Evolutionary conservation across 257 asterid genomes (phyloP).

Genomic region (Ilex aquifolium): DNA sequence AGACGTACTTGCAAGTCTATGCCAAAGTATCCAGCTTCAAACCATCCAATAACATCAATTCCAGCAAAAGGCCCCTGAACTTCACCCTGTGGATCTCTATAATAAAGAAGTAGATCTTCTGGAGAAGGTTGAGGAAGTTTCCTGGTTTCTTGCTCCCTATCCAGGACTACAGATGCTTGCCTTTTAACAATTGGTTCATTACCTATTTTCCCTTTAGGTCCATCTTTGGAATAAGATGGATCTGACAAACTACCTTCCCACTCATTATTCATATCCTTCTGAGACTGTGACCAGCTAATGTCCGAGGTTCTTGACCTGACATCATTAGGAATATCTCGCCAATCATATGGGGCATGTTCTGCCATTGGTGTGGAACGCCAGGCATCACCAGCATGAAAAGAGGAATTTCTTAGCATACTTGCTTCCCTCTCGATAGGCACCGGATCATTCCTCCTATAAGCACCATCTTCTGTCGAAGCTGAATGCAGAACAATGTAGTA

Average conservation of each 20-base stretch:
- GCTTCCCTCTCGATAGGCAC: slow-evolving; percentile 27
- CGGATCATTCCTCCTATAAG: slow-evolving; percentile 27
- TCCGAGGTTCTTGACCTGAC: slow-evolving; percentile 23
- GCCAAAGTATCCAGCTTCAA: slow-evolving; percentile 96
- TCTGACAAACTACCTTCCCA: slow-evolving; percentile 37
- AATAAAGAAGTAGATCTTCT: slow-evolving; percentile 72
- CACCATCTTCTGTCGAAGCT: slow-evolving; percentile 39
- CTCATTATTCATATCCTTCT: slow-evolving; percentile 40
- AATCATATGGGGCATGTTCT: slow-evolving; percentile 51
- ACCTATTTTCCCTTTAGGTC: slow-evolving; percentile 47
- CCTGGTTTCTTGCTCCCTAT: slow-evolving; percentile 47
- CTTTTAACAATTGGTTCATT: slow-evolving; percentile 52
- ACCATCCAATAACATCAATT: slow-evolving; percentile 90
- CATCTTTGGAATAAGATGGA: slow-evolving; percentile 39
- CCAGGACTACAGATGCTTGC: slow-evolving; percentile 50
- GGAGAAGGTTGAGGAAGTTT: slow-evolving; percentile 58
- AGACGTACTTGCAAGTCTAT: slow-evolving; percentile 85
- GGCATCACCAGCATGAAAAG: slow-evolving; percentile 36
- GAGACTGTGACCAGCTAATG: slow-evolving; percentile 27
- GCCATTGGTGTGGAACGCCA: slow-evolving; percentile 70
- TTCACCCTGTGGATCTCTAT: slow-evolving; percentile 90
- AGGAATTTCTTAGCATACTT: slow-evolving; percentile 29
- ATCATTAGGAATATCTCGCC: slow-evolving; percentile 44
- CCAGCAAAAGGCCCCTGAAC: slow-evolving; percentile 98
- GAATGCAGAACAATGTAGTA: slow-evolving; percentile 11